Conservation (phyloP, 1,284 basidiomycete genomes). For the Pascua guehoae region DNA sequence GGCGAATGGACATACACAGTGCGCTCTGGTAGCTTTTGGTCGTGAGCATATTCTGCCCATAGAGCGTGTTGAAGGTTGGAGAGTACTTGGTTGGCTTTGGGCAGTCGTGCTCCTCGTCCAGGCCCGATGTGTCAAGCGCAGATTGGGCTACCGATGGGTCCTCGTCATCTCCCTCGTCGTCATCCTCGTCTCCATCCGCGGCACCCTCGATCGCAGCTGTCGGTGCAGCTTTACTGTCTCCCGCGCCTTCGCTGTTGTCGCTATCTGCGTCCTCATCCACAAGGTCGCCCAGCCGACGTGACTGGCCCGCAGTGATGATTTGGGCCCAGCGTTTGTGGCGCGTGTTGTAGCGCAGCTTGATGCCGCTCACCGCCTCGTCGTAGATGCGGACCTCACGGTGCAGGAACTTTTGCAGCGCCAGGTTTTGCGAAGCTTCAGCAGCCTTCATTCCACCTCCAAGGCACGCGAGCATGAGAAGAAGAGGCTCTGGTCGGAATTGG, state of each 20-base stretch:
- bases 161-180: conserved; percentile 18
- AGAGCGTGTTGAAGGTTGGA: conserved; percentile 71
- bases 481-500: conserved; percentile 63
- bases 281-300: conserved; percentile 22
- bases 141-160: conserved; percentile 6
- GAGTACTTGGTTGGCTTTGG: conserved; percentile 64
- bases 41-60: conserved; percentile 79
- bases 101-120: conserved; percentile 15
- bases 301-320: conserved; percentile 21
- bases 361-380: conserved; percentile 61
- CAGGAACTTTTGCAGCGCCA: conserved; percentile 73
- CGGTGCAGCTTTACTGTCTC: not conserved
- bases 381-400: conserved; percentile 68
- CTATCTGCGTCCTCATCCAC: conserved; percentile 9
- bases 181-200: conserved; percentile 14
- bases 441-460: conserved; percentile 62
- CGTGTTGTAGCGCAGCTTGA: conserved; percentile 47
- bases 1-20: conserved; percentile 63
- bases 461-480: conserved; percentile 67
- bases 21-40: conserved; percentile 86
- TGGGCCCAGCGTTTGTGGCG: conserved; percentile 42
- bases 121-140: not conserved
- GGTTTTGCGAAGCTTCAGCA: conserved; percentile 67
- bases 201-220: not conserved
- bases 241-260: conserved; percentile 3